These are phyloP conservation scores for Chrysoporthe austroafricana DNA, from an alignment of 2,329 filamentous ascomycete species.

Conservation along the genomic window DNA sequence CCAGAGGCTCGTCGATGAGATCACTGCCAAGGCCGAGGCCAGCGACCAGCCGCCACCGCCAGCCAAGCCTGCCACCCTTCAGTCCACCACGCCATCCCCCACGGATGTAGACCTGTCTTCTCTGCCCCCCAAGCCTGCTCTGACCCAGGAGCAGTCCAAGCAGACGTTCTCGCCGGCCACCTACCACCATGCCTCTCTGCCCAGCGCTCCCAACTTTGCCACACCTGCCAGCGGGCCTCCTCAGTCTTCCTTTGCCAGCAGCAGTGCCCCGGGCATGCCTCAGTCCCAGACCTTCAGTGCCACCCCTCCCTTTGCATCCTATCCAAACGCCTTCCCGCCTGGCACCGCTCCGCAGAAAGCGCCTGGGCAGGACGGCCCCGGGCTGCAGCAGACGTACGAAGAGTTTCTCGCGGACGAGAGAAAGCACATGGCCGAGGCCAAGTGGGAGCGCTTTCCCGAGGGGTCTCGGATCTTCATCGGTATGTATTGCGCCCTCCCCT, in stretches of 20 bases:
- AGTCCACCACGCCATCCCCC: constrained; percentile 27
- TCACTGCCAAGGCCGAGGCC: constrained; percentile 38
- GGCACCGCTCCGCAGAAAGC: constrained; percentile 23
- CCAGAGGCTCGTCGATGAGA: constrained; percentile 42
- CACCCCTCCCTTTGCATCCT: constrained; percentile 25
- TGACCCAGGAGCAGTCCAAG: constrained; percentile 33
- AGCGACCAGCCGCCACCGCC: constrained; percentile 27
- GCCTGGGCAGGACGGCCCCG: constrained; percentile 19
- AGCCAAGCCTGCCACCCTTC: constrained; percentile 26
- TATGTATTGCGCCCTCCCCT: constrained; percentile 46
- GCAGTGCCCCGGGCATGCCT: constrained; percentile 21
- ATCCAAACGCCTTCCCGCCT: constrained; percentile 27
- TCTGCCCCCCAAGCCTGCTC: constrained; percentile 37
- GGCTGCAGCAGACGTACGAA: constrained; percentile 68
- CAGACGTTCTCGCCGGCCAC: constrained; percentile 27
- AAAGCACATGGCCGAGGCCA: constrained; percentile 74
- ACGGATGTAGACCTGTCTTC: constrained; percentile 34
- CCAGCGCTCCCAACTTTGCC: constrained; percentile 26
- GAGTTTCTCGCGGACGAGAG: constrained; percentile 74
- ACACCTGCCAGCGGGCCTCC: constrained; percentile 22
- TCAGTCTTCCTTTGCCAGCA: constrained; percentile 22
- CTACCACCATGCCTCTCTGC: constrained; percentile 29
- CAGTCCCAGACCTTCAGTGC: constrained; percentile 24
- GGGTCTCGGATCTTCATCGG: constrained; percentile 82
- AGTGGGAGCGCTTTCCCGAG: constrained; percentile 80